Base-by-base conservation (phyloP, 2,329 filamentous ascomycete species). In the Ophiocordyceps camponoti-floridani region DNA sequence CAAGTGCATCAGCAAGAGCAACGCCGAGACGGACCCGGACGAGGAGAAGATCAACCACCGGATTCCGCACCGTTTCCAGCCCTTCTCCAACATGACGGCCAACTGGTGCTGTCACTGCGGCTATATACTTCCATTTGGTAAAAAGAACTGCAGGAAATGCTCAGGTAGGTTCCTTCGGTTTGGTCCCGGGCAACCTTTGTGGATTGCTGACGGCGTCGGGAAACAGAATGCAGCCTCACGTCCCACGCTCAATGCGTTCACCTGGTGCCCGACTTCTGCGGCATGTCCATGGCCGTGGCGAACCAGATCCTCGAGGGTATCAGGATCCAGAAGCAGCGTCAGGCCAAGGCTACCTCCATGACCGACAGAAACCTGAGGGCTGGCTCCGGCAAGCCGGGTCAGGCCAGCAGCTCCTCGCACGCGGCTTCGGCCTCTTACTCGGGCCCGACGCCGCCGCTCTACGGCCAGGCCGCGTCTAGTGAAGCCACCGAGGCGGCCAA, bases 61-160 rank as follows among this genome's bases (percentile, higher is more conserved):
- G 51, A 98, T 98, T 58, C 91, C 91, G 9, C 91, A 98, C 73
- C 82, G 91, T 45, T 98, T 96, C 70, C 80, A 89, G 56, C 79
- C 83, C n/a, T 98, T 93, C 61, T 87, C 87, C 51, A 98, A 98
- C 57, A 84, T 98, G 65, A 91, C 88, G 14, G 91, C 91, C 53
- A 98, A 96, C 60, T 98, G 91, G 91, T 98, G 91, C 65, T 98
- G 91, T 59, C 91, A 98, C 63, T 98, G 91, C 60, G 91, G 91
- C 55, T 96, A 95, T 58, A 82, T 98, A 52, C 67, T 98, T 43
- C 88, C 91, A 0, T 83, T 98, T 58, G 91, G 91, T 47, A 86
- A 88, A 61, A 95, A 94, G 64, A 94, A 94, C 61, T 87, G 84
- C 58, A 79, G 91, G 57, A 93, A 88, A 64, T 98, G 91, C 62